Evolutionary conservation across 768 basidiomycete genomes (phyloP).

Genomic region (Clathrus columnatus): DNA sequence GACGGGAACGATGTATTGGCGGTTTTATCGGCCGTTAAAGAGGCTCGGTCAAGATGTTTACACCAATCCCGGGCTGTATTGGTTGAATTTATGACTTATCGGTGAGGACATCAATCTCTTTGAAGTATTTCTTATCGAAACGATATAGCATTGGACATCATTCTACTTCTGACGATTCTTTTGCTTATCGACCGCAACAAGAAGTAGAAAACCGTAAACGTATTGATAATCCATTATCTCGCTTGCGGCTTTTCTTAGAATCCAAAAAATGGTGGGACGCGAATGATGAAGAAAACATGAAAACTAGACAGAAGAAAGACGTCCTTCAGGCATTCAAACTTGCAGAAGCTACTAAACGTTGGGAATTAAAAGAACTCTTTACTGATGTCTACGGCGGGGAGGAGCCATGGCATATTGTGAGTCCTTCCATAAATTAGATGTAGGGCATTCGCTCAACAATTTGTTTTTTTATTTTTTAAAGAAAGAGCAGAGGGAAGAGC

Average conservation of each 20-base stretch:
- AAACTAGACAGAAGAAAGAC: slow-evolving; percentile 56
- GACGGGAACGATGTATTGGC: slow-evolving; percentile 92
- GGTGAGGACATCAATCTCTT: slow-evolving; percentile 29
- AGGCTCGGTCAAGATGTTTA: slow-evolving; percentile 62
- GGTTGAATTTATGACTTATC: slow-evolving; percentile 87
- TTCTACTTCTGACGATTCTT: slow-evolving; percentile 92
- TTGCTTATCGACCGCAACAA: slow-evolving; percentile 80
- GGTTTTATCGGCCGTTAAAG: slow-evolving; percentile 63
- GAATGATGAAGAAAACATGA: slow-evolving; percentile 63
- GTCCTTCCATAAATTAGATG: slow-evolving; percentile 22
- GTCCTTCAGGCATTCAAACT: slow-evolving; percentile 73
- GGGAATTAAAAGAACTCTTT: slow-evolving; percentile 73
- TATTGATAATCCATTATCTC: slow-evolving; percentile 79
- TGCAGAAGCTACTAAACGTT: slow-evolving; percentile 61
- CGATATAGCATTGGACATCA: slow-evolving; percentile 76
- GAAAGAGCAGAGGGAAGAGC: slow-evolving; percentile 80
- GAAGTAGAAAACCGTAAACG: slow-evolving; percentile 91
- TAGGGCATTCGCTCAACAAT: neutral
- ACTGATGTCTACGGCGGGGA: slow-evolving; percentile 83
- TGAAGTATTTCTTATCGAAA: neutral
- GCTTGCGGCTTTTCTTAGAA: slow-evolving; percentile 82
- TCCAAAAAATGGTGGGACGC: slow-evolving; percentile 78
- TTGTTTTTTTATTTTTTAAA: slow-evolving; percentile 23
- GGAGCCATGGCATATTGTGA: slow-evolving; percentile 75
- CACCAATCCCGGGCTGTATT: slow-evolving; percentile 76